A percentile compares a stretch with the other conserved stretches of the same genome.
These are phyloP conservation scores for Mimosa bimucronata DNA, from an alignment of 306 rosid species.

Conservation along the genomic window DNA sequence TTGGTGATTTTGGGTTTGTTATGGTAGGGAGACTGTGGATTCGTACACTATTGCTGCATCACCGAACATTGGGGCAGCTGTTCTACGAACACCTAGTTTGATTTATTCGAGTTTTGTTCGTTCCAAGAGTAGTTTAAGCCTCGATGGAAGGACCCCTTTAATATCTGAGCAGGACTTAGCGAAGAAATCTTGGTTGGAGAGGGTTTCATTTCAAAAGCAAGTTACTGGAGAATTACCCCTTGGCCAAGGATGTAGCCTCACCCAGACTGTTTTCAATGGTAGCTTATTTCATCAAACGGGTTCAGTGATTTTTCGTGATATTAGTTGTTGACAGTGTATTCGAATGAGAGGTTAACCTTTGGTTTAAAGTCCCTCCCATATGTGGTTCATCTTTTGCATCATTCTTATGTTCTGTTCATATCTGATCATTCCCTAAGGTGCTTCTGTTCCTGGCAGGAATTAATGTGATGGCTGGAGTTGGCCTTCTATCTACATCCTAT, in stretches of 20 bases:
- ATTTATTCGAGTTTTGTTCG: slow-evolving; percentile 54
- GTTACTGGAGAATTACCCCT: slow-evolving; percentile 63
- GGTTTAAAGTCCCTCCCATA: not conserved
- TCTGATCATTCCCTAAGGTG: not conserved
- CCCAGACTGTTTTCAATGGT: slow-evolving; percentile 91
- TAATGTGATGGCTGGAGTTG: slow-evolving; percentile 90
- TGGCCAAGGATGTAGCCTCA: slow-evolving; percentile 70
- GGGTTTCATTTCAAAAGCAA: slow-evolving; percentile 44
- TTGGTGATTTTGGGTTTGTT: not conserved
- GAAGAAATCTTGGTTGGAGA: slow-evolving; percentile 43
- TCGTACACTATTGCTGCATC: slow-evolving; percentile 78
- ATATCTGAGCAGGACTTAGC: slow-evolving; percentile 39
- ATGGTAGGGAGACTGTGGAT: slow-evolving; percentile 75
- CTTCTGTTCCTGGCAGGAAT: slow-evolving; percentile 54
- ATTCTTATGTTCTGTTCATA: too few species aligned
- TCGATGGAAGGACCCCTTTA: slow-evolving; percentile 60
- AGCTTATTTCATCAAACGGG: slow-evolving; percentile 5
- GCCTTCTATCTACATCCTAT: slow-evolving; percentile 78
- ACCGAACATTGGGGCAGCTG: slow-evolving; percentile 55
- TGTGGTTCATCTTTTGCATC: not conserved
- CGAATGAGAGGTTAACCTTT: slow-evolving; percentile 7
- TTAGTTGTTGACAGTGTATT: not conserved
- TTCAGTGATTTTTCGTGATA: not conserved
- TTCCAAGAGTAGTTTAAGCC: slow-evolving; percentile 54
- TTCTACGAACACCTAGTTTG: slow-evolving; percentile 55